These are phyloP conservation scores for Lenwebbia sp. DNA, from an alignment of 345 rosid species.

Conservation along the genomic window DNA sequence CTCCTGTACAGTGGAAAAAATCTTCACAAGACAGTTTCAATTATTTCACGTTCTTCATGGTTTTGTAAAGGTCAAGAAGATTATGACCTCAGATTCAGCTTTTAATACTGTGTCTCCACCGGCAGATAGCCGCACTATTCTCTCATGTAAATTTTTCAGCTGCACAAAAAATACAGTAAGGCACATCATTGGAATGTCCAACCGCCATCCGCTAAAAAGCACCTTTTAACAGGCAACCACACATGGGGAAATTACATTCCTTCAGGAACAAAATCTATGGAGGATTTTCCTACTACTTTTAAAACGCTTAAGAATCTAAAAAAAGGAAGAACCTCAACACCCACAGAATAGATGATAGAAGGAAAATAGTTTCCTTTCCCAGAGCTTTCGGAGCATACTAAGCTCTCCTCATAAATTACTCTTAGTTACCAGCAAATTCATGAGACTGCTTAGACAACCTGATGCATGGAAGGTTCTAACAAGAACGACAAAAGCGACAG, in stretches of 20 bases:
- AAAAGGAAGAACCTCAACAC: neutral
- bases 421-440: neutral
- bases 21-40: neutral
- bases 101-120: slow-evolving; percentile 9
- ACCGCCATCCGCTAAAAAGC: neutral
- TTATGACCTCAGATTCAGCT: slow-evolving; percentile 19
- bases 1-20: slow-evolving; percentile 19
- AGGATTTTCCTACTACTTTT: neutral
- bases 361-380: neutral
- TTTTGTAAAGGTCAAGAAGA: neutral
- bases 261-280: neutral
- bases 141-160: slow-evolving; percentile 77
- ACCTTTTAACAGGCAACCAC: neutral
- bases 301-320: neutral
- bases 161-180: slow-evolving; percentile 20
- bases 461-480: neutral
- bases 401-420: neutral
- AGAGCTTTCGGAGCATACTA: neutral
- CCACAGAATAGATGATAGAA: neutral
- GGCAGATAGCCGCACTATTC: slow-evolving; percentile 28
- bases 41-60: neutral
- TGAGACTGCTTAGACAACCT: neutral
- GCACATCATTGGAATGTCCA: neutral
- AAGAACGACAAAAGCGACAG: neutral
- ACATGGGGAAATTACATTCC: neutral